Conservation (phyloP, 805 yeast species). For the Cyberlindnera suaveolens region DNA sequence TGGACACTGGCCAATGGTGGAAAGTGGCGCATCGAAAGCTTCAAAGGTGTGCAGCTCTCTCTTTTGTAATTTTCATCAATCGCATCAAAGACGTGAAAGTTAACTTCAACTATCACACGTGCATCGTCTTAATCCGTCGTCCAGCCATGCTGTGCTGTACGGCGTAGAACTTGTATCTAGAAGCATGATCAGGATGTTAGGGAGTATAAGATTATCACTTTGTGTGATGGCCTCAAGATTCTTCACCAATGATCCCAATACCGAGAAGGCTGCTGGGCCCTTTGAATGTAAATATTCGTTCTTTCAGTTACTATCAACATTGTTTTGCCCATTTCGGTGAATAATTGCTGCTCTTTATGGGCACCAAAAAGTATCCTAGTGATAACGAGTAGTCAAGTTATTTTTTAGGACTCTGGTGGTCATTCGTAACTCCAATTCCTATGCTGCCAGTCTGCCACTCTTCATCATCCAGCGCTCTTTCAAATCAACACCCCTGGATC, state of each 20-base stretch:
- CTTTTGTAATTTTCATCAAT: too few relatives aligned
- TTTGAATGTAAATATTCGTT: constrained; percentile 70
- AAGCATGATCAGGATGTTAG: constrained; percentile 63
- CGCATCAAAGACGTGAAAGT: too few relatives aligned
- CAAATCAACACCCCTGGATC: too few relatives aligned
- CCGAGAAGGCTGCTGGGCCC: constrained; percentile 81
- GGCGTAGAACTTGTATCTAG: constrained; percentile 17
- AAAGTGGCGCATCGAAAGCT: too few relatives aligned
- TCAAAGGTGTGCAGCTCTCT: too few relatives aligned
- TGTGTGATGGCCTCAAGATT: constrained; percentile 50
- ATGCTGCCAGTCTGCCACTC: constrained; percentile 56
- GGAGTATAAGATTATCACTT: constrained; percentile 56
- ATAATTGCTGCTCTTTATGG: constrained; percentile 65
- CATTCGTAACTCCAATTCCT: constrained; percentile 65
- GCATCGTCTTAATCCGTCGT: too few relatives aligned
- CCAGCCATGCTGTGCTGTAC: too few relatives aligned
- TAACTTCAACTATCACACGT: too few relatives aligned
- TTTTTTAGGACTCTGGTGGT: constrained; percentile 82
- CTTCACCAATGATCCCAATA: constrained; percentile 57
- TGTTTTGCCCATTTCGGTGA: constrained; percentile 75
- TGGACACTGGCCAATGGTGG: too few relatives aligned
- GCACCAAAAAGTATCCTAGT: constrained; percentile 68
- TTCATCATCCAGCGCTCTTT: too few relatives aligned
- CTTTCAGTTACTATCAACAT: constrained; percentile 58
- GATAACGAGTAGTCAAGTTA: constrained; percentile 75